These are phyloP conservation scores for Kodamaea sp. DNA, from an alignment of 1,139 yeast genomes.

Conservation along the genomic window DNA sequence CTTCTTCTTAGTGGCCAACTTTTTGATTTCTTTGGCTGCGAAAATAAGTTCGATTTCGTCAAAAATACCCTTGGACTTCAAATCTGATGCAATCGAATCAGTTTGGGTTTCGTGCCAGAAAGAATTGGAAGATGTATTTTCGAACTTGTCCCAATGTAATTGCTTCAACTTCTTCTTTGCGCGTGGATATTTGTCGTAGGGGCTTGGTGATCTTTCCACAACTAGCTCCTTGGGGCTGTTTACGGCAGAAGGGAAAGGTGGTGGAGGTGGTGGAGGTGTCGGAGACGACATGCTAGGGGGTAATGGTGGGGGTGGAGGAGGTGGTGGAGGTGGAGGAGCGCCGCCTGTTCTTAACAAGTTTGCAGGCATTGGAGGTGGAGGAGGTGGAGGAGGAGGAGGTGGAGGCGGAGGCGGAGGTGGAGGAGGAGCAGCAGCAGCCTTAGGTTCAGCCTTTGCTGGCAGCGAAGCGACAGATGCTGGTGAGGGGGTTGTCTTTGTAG, in stretches of 20 bases:
- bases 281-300: conserved; percentile 23
- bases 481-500: background rate
- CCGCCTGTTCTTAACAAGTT: conserved; percentile 14
- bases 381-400: conserved; percentile 14
- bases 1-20: conserved; percentile 48
- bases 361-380: conserved; percentile 13
- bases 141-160: conserved; percentile 82
- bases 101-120: conserved; percentile 57
- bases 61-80: conserved; percentile 68
- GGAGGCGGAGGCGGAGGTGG: conserved; percentile 5
- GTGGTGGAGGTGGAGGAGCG: conserved; percentile 16
- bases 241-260: conserved; percentile 19
- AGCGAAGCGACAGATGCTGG: background rate
- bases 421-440: background rate
- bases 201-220: conserved; percentile 20
- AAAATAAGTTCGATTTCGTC: conserved; percentile 74
- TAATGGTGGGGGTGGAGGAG: conserved; percentile 28
- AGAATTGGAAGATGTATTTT: conserved; percentile 55
- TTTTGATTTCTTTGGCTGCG: conserved; percentile 76
- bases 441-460: background rate
- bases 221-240: conserved; percentile 12
- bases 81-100: conserved; percentile 54
- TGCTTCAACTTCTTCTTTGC: conserved; percentile 80
- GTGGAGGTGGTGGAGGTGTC: conserved; percentile 26
- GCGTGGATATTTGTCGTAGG: conserved; percentile 65